These are phyloP conservation scores for Chlorociboria aeruginascens DNA, from an alignment of 495 filamentous ascomycete genomes.

Conservation along the genomic window DNA sequence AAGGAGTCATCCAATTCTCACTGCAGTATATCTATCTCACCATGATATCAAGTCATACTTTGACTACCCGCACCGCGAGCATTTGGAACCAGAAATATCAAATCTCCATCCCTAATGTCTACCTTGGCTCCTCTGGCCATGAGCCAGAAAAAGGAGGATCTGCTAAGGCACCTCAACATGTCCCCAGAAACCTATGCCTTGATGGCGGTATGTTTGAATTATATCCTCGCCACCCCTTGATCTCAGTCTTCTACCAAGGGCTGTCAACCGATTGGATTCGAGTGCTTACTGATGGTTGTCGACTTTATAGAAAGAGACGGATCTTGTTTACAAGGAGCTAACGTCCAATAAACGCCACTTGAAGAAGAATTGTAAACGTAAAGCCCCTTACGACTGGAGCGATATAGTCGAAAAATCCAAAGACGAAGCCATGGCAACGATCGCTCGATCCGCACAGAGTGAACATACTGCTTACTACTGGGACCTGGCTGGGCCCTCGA, in stretches of 20 bases:
- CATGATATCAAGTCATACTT: no score
- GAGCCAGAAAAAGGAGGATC: constrained; percentile 20
- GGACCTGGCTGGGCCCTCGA: constrained; percentile 6
- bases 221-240: background rate
- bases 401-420: constrained; percentile 18
- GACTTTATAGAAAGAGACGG: constrained; percentile 17
- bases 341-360: constrained; percentile 16
- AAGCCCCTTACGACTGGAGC: constrained; percentile 21
- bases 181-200: constrained; percentile 10
- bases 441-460: constrained; percentile 9
- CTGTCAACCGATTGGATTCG: background rate
- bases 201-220: constrained; percentile 20
- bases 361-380: constrained; percentile 16
- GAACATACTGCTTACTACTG: constrained; percentile 14
- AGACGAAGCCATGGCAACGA: constrained; percentile 15
- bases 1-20: no score
- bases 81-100: background rate
- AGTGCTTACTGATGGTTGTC: constrained; percentile 4
- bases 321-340: constrained; percentile 18
- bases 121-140: constrained; percentile 14
- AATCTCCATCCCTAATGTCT: constrained; percentile 6
- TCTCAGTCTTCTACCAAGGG: background rate
- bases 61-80: background rate
- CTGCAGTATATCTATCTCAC: no score
- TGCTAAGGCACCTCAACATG: constrained; percentile 15